These are phyloP conservation scores for Coix lacrymajobi DNA, from an alignment of 176 grass and related monocot genomes.

Conservation along the genomic window DNA sequence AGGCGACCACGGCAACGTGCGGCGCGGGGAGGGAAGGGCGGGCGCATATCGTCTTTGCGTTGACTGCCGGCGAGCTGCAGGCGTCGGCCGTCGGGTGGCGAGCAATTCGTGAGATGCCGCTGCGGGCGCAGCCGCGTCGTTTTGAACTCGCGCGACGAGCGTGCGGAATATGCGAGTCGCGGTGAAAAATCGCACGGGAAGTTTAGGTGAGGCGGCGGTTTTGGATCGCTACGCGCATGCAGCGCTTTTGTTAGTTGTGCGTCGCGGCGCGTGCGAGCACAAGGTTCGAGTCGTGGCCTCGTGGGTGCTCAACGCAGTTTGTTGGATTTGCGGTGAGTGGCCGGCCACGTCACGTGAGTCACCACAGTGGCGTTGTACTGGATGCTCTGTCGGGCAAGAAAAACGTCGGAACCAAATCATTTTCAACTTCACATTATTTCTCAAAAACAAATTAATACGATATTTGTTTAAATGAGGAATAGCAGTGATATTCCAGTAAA, in stretches of 20 bases:
- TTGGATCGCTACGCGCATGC: not conserved
- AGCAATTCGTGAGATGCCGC: not conserved
- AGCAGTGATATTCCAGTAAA: too few species aligned
- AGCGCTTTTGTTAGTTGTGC: not conserved
- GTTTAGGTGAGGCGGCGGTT: not conserved
- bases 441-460: too few species aligned
- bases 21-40: not conserved
- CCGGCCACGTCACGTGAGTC: too few species aligned
- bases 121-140: not conserved
- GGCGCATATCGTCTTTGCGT: not conserved
- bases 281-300: too few species aligned
- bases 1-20: constrained; percentile 51
- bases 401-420: too few species aligned
- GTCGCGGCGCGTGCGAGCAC: too few species aligned
- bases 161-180: not conserved
- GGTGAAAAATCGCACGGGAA: not conserved
- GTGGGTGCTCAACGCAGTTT: too few species aligned
- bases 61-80: not conserved
- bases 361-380: too few species aligned
- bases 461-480: too few species aligned
- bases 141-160: not conserved
- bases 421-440: too few species aligned
- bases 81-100: not conserved
- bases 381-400: too few species aligned
- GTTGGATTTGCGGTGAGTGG: too few species aligned